A percentile compares a stretch with the other conserved stretches of the same genome.
Evolutionary conservation across 2,329 filamentous ascomycete species (phyloP).

Genomic region (Uncinocarpus reesii): DNA sequence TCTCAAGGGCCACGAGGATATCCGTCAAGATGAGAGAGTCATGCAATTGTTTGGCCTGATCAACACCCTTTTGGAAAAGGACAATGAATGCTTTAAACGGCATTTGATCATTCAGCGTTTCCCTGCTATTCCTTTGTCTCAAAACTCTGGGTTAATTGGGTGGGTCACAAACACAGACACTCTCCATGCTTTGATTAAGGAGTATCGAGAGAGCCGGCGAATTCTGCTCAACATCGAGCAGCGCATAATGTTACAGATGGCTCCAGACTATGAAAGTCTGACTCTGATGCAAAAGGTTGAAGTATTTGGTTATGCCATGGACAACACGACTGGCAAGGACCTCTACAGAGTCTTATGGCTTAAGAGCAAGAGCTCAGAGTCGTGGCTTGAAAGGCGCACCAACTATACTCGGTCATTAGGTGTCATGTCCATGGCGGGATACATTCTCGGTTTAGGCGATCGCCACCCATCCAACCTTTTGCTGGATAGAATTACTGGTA

Average conservation of each 20-base stretch:
- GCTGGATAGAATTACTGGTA: constrained; percentile 90
- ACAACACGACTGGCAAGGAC: constrained; percentile 98
- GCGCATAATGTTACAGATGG: constrained; percentile 99
- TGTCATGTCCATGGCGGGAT: constrained; percentile 99
- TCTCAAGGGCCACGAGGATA: constrained; percentile 98
- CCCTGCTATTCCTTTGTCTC: constrained; percentile 91
- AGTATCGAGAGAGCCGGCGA: constrained; percentile 93
- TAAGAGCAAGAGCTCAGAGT: constrained; percentile 95
- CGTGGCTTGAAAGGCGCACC: constrained; percentile 95
- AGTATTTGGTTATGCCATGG: constrained; percentile 96
- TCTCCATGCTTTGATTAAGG: constrained; percentile 87
- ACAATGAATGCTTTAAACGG: constrained; percentile 92
- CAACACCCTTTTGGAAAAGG: constrained; percentile 87
- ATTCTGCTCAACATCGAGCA: constrained; percentile 99
- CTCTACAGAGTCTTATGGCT: constrained; percentile 96
- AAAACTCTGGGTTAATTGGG: constrained; percentile 86
- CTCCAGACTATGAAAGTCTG: constrained; percentile 94
- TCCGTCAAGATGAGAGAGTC: constrained; percentile 94
- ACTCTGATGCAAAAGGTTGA: constrained; percentile 99
- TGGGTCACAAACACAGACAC: constrained; percentile 99
- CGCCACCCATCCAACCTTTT: constrained; percentile 96
- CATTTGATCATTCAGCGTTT: constrained; percentile 95
- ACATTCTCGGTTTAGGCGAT: constrained; percentile 92
- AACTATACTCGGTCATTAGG: constrained; percentile 95
- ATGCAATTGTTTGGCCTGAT: constrained; percentile 98